Evolutionary conservation across 495 filamentous ascomycete genomes (phyloP), one percentile per base, ranked within the genome.

Genomic region (Penicillium angulare): DNA sequence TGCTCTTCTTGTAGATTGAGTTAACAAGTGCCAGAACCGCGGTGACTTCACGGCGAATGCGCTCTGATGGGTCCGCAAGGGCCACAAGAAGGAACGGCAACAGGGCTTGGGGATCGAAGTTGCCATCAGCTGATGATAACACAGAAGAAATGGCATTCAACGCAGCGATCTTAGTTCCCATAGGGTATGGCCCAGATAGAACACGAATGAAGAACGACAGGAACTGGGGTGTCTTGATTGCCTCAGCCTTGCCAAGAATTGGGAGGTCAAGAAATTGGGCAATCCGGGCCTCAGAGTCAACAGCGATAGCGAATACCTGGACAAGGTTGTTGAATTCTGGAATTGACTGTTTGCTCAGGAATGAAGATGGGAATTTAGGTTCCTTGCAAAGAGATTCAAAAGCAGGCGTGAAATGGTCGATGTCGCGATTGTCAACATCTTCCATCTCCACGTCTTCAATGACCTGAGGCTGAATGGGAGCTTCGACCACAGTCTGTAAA

Each of bases 1-100:
- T 70, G 43, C 49, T 63, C 33, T 72, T 63, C 51, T 75, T 77
- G 56, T 81, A 82, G 1, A 82, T 55, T 21, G 66, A 65, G 16
- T 70, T 69, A 34, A 78, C 66, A 60, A 74, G 53, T 49, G 54
- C 56, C 50, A 87, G 54, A 22, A 90, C 77, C 33, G 85, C 78
- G 24, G 85, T 83, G 16, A 90, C 86, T 31, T 89, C 83, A 17
- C 82, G 80, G 23, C 93, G 84, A 44, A 96, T 86, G 38, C 78
- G 84, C 46, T 80, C 78, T 1, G 86, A 83, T 3, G 79, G 66
- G 65, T 98, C 93, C 21, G 82, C 72, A 15, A 98, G 78, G 7
- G 86, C 88, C 46, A 73, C 74, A 27, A 96, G 62, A 24, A 84
- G 64, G 65, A 95, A 95, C 12, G 92, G 91, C 22, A 96, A 53